phyloP scores from a whole-genome alignment of 768 basidiomycete genomes.

The Termitomyces sp. region DNA sequence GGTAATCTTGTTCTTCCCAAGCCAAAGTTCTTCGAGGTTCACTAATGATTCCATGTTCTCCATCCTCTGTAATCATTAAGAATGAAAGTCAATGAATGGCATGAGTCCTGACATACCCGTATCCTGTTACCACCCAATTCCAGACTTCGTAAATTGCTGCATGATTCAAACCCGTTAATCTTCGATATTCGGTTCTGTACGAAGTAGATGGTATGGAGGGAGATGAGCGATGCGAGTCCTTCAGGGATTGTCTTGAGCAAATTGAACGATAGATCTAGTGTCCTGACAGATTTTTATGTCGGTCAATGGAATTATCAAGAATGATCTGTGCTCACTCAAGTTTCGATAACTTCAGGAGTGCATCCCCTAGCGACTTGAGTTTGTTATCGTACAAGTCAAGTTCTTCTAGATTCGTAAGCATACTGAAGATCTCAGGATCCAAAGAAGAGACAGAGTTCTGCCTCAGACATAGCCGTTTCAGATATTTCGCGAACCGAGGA shows the following conservation, averaged over 20 bases:
- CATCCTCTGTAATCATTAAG: conserved; percentile 55
- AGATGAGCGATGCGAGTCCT: conserved; percentile 46
- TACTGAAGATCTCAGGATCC: conserved; percentile 65
- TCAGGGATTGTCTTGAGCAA: conserved; percentile 70
- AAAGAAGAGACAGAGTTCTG: conserved; percentile 78
- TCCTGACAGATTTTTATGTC: conserved; percentile 33
- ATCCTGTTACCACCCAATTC: conserved; percentile 94
- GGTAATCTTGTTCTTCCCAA: conserved; percentile 96
- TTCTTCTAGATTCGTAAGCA: conserved; percentile 71
- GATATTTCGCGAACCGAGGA: conserved; percentile 59
- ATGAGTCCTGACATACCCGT: conserved; percentile 45
- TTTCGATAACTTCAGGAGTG: conserved; percentile 49
- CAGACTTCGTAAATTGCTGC: conserved; percentile 62
- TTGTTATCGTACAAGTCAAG: conserved; percentile 97
- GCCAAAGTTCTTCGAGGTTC: conserved; percentile 89
- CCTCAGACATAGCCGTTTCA: conserved; percentile 76
- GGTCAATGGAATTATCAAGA: not conserved
- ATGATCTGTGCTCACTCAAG: conserved; percentile 43
- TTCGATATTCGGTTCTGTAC: conserved; percentile 92
- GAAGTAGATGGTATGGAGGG: conserved; percentile 80
- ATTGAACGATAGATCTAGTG: conserved; percentile 94
- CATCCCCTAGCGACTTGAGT: conserved; percentile 66
- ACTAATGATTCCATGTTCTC: conserved; percentile 77
- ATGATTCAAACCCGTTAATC: conserved; percentile 61
- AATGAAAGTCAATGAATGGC: not conserved